Percentiles rank a stretch among this genome's conserved stretches.
These are phyloP conservation scores for Saccharomycopsis vini DNA, from an alignment of 805 yeast species.

Conservation along the genomic window DNA sequence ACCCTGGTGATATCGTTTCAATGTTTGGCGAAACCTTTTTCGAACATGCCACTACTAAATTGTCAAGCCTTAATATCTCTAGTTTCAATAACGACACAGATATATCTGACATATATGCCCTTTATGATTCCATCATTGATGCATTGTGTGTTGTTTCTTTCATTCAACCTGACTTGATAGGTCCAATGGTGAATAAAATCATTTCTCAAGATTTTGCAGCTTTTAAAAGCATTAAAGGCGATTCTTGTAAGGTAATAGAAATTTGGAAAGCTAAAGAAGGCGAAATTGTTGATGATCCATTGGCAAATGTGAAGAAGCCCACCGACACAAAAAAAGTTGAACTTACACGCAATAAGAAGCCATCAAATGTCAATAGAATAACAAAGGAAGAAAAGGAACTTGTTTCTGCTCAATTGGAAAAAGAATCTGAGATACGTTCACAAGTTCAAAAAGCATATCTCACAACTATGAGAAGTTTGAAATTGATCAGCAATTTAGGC, in stretches of 20 bases:
- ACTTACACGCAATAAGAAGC: constrained; percentile 48
- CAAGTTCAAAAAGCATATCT: constrained; percentile 33
- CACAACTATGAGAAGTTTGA: constrained; percentile 39
- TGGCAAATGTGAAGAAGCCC: constrained; percentile 31
- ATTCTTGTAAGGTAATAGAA: too few relatives aligned
- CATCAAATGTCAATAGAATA: constrained; percentile 37
- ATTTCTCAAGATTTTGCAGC: constrained; percentile 39
- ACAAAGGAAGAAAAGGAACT: constrained; percentile 68
- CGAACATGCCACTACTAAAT: constrained; percentile 16
- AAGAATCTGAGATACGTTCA: constrained; percentile 51
- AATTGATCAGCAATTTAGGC: constrained; percentile 47
- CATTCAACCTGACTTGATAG: constrained; percentile 47
- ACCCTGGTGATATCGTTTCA: constrained; percentile 53
- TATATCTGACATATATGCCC: constrained; percentile 32
- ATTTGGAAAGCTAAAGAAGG: constrained; percentile 71
- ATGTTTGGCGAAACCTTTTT: constrained; percentile 21
- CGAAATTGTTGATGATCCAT: constrained; percentile 55
- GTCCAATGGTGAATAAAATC: constrained; percentile 40
- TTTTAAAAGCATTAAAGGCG: constrained; percentile 30
- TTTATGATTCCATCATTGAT: constrained; percentile 44
- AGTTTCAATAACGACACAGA: constrained; percentile 20
- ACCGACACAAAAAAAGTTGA: constrained; percentile 49
- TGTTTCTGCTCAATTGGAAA: constrained; percentile 52
- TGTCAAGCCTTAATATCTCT: constrained; percentile 16
- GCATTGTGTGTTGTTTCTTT: constrained; percentile 45